Evolutionary conservation across 2,329 filamentous ascomycete species (phyloP), one percentile per base, ranked within the genome.

Genomic region (Apiospora marii): DNA sequence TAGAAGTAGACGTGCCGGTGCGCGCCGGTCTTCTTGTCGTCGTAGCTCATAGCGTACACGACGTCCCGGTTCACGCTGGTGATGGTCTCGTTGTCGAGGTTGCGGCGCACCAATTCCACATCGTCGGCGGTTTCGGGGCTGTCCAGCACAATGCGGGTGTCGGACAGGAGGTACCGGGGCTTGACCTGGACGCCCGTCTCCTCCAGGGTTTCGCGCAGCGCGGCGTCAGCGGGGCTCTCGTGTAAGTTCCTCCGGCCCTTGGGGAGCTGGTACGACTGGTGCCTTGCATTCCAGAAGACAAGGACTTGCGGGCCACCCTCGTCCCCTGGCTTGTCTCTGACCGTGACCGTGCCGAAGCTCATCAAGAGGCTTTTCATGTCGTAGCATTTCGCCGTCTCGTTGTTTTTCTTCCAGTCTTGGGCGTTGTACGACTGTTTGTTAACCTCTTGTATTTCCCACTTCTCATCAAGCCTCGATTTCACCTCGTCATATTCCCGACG

Each of bases 301-400:
- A 73, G 68, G 6, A 73, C 58, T 30, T 49, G 64, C 27, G 67
- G 43, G 24, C 30, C 53, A 8, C 30, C 30, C 16, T 22, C 24
- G 12, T 70, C 67, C 10, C 27, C n/a, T 19, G 49, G 49, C 24
- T 27, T 41, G 14, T 70, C 67, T n/a, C 43, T 64, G 30, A 73
- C 70, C 19, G 72, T 73, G 53, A 73, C 70, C 24, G 72, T 73
- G 3, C 72, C 72, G 30, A 69, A 73, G 48, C 72, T 73, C 14
- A 72, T 73, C 72, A 72, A 72, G 34, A 72, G 51, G 8, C 67
- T 46, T 8, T 73, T 70, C 30, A 61, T 68, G 27, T 73, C 43
- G 24, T 64, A 41, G n/a, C 22, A 41, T 22, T 41, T 41, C 22
- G 34, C 58, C 22, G 34, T n/a, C 12, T 13, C 19, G 10, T 64